Evolutionary conservation across 225 moss, liverwort and hornwort genomes (phyloP), one percentile per base, ranked within the genome.

Genomic region (Physcomitrium patens): DNA sequence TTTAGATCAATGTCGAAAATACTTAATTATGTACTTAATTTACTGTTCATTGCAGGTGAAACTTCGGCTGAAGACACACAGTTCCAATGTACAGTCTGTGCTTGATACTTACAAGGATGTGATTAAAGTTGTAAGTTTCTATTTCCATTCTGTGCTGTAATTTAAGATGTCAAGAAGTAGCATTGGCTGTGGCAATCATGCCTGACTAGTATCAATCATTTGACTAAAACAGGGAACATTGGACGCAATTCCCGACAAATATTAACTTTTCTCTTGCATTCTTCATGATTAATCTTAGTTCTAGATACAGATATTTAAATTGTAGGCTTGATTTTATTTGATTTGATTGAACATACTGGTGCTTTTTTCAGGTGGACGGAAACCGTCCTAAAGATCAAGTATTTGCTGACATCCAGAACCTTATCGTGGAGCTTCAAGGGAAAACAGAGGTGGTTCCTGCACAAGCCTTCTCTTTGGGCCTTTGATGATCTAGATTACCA

Each of bases 361-460:
- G 23, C 24, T 26, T 47, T 58, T 70, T 46, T 5, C 77, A 93
- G 93, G 93, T 99, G 73, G 90, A 99, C 87, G 99, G 99, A 41
- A 95, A 99, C 69, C 93, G 99, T 24, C 81, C 95, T n/a, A 93
- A 93, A 84, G 71, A 85, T 31, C 90, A 91, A 63, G 95, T 99
- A 63, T 99, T 93, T 71, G 80, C 85, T 44, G 93, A 91, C 28
- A 85, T 99, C 72, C 77, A 85, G 71, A 83, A 80, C 58, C 83
- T 99, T 54, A 82, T 99, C 51, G 1, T 55, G 19, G 86, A 85
- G 73, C 78, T 93, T 61, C 91, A 89, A 82, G 80, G 82, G 63
- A 79, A 83, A 60, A 65, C 67, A 67, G 83, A 91, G 89, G 85
- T 84, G 85, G 93, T 91, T 77, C 87, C 87, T 87, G 85, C 85